Evolutionary conservation across 2,329 filamentous ascomycete species (phyloP).

Genomic region (Zalaria sp.): DNA sequence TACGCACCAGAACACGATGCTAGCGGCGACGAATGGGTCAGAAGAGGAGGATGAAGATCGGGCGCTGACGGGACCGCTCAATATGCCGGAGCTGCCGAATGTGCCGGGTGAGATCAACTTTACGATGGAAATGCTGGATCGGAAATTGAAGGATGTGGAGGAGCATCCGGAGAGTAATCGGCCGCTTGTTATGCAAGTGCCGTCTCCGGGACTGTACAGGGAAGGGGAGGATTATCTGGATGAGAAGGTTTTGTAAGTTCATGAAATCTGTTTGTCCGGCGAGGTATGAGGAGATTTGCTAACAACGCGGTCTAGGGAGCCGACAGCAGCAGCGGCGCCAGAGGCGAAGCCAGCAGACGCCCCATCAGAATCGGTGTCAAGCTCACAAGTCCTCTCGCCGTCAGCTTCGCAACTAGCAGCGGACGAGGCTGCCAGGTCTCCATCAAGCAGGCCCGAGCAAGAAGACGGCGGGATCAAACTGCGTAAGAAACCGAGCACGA

Average conservation of each 20-base stretch:
- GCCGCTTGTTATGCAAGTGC: conserved; percentile 13
- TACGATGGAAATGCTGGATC: conserved; percentile 18
- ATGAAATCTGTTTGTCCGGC: too few species aligned
- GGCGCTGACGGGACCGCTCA: conserved; percentile 18
- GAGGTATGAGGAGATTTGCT: too few species aligned
- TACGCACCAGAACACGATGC: conserved; percentile 17
- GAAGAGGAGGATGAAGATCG: conserved; percentile 17
- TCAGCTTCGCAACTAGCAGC: too few species aligned
- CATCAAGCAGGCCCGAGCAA: too few species aligned
- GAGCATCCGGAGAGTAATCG: conserved; percentile 16
- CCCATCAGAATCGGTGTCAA: too few species aligned
- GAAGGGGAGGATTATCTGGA: too few species aligned
- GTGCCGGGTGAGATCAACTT: conserved; percentile 19
- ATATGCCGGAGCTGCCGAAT: conserved; percentile 20
- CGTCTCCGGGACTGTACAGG: background rate
- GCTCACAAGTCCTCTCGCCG: too few species aligned
- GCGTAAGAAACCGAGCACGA: conserved; percentile 20
- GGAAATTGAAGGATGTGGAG: conserved; percentile 17
- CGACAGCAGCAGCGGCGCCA: too few species aligned
- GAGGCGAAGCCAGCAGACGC: too few species aligned
- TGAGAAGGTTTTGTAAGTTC: too few species aligned
- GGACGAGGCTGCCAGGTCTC: too few species aligned
- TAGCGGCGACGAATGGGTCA: conserved; percentile 5
- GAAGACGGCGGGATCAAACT: conserved; percentile 16
- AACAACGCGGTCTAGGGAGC: too few species aligned